A percentile compares a stretch with the other conserved stretches of the same genome.
Conservation (phyloP, 208 protist species). For the Naegleria lovaniensis region DNA sequence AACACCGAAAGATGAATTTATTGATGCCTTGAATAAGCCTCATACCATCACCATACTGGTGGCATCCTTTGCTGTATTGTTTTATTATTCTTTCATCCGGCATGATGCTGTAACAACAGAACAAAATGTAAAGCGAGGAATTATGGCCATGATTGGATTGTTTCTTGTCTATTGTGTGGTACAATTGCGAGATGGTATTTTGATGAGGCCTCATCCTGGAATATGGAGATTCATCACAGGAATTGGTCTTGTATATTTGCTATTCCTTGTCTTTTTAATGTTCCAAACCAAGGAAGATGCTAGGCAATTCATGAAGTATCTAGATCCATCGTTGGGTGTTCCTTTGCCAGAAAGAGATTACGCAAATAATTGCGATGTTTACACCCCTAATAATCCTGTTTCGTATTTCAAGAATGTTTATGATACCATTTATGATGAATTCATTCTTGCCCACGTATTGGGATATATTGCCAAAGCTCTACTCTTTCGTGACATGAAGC, state of each 20-base stretch:
- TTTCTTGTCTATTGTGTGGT: constrained; percentile 70
- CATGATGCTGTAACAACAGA: neutral
- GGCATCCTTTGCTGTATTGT: neutral
- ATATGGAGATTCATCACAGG: constrained; percentile 86
- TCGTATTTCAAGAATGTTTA: constrained; percentile 58
- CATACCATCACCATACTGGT: constrained; percentile 4
- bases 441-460: constrained; percentile 83
- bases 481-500: constrained; percentile 78
- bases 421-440: constrained; percentile 77
- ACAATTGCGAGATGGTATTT: constrained; percentile 76
- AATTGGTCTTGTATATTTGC: constrained; percentile 55
- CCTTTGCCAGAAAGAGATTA: constrained; percentile 76
- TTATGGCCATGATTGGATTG: constrained; percentile 49
- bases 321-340: constrained; percentile 64
- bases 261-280: constrained; percentile 4
- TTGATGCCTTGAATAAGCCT: neutral
- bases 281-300: constrained; percentile 47
- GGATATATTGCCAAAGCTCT: constrained; percentile 87
- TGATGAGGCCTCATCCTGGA: constrained; percentile 87
- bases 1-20: constrained; percentile 20
- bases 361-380: constrained; percentile 82
- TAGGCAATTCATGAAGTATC: constrained; percentile 50
- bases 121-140: constrained; percentile 36
- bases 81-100: neutral
- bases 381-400: constrained; percentile 61